Evolutionary conservation across 257 asterid species (phyloP).

Genomic region (Thymus mandschuricus): DNA sequence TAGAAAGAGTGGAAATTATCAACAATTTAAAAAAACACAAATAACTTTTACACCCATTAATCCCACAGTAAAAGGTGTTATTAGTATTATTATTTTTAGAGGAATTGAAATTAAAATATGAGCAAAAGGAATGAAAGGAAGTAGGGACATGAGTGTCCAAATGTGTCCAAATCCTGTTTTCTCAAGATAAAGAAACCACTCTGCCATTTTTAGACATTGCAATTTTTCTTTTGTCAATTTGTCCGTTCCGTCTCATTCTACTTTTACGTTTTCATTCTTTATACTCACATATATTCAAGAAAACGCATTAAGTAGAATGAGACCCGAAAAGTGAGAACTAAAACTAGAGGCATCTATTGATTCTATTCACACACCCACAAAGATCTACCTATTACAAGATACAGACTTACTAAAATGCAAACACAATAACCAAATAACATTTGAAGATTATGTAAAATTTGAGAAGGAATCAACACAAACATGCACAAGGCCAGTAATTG

Average conservation of each 20-base stretch:
- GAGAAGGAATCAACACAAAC: neutral
- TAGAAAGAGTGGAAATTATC: neutral
- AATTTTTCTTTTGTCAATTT: constrained; percentile 1
- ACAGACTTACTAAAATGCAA: too few relatives aligned
- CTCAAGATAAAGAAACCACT: constrained; percentile 48
- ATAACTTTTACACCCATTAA: neutral
- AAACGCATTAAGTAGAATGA: too few relatives aligned
- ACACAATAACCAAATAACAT: neutral
- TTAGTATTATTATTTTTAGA: neutral
- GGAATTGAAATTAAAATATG: constrained; percentile 30
- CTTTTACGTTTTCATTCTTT: too few relatives aligned
- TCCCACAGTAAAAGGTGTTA: neutral
- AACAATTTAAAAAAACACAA: constrained; percentile 9
- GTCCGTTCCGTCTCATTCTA: neutral
- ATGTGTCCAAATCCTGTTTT: constrained; percentile 53
- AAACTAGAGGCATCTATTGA: too few relatives aligned
- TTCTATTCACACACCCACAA: too few relatives aligned
- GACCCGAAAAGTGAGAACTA: neutral
- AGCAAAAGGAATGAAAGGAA: constrained; percentile 45
- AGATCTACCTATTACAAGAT: too few relatives aligned
- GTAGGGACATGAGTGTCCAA: constrained; percentile 48
- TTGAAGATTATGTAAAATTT: neutral
- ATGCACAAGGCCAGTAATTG: neutral
- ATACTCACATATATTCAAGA: too few relatives aligned
- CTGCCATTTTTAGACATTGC: constrained; percentile 39